Percentiles rank a stretch among this genome's conserved stretches.
These are phyloP conservation scores for Xylaria sp. DNA, from an alignment of 2,329 filamentous ascomycete species.

Conservation along the genomic window DNA sequence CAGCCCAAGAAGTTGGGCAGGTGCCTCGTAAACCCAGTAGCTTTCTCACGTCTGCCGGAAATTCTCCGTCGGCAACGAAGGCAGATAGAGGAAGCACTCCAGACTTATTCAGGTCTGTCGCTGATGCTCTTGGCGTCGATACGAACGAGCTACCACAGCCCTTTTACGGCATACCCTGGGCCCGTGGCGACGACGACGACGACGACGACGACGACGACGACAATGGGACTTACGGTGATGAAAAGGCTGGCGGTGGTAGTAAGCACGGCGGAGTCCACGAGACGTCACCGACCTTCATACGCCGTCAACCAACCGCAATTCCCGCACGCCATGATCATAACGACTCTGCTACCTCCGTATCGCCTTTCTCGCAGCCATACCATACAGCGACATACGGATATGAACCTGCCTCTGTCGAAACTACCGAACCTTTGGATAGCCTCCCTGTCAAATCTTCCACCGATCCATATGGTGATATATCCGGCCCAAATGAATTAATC, in stretches of 20 bases:
- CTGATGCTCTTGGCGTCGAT: conserved; percentile 45
- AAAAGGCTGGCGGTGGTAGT: conserved; percentile 1
- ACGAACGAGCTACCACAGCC: conserved; percentile 44
- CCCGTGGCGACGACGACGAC: conserved; percentile 28
- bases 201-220: neutral
- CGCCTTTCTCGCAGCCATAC: conserved; percentile 44
- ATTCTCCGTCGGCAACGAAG: conserved; percentile 33
- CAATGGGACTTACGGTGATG: neutral
- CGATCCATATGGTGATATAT: conserved; percentile 10
- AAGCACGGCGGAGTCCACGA: conserved; percentile 21
- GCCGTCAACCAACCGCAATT: conserved; percentile 16
- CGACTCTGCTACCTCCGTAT: conserved; percentile 28
- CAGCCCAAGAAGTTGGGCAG: conserved; percentile 22
- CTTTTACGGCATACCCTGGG: conserved; percentile 50
- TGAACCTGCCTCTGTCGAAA: conserved; percentile 16
- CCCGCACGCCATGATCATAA: conserved; percentile 22
- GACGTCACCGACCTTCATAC: conserved; percentile 28
- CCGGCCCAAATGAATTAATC: conserved; percentile 5
- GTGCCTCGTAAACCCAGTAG: conserved; percentile 33
- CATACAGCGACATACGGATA: conserved; percentile 42
- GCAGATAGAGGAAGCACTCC: conserved; percentile 30
- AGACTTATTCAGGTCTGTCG: conserved; percentile 44
- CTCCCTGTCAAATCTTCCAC: conserved; percentile 1
- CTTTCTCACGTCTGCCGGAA: conserved; percentile 37
- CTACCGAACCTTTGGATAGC: conserved; percentile 1